Evolutionary conservation across 169 alveolate genomes (phyloP).

Genomic region (Perkinsus chesapeaki): DNA sequence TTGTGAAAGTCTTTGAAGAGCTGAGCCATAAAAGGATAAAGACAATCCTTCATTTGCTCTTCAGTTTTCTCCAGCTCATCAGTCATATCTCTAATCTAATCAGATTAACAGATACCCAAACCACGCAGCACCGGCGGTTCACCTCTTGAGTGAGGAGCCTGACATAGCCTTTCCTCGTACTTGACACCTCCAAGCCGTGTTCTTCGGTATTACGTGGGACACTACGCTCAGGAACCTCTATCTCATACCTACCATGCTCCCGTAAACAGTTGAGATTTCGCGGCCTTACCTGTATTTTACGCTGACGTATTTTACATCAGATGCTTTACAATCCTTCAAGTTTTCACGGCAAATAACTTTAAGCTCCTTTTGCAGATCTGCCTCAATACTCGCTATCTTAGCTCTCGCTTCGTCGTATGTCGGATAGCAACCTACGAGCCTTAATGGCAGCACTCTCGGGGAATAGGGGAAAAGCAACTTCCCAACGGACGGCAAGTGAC

Average conservation of each 20-base stretch:
- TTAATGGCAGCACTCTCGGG: no score
- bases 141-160: conserved; percentile 67
- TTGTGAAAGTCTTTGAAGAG: conserved; percentile 63
- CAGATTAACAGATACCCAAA: conserved; percentile 45
- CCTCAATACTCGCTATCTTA: background rate
- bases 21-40: conserved; percentile 60
- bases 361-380: conserved; percentile 12
- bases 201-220: background rate
- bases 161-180: conserved; percentile 79
- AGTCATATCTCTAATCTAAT: conserved; percentile 42
- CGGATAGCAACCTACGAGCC: background rate
- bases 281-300: conserved; percentile 12
- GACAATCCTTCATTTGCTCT: conserved; percentile 62
- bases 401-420: background rate
- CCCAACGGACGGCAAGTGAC: no score
- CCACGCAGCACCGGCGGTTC: conserved; percentile 24
- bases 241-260: conserved; percentile 32
- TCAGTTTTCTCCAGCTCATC: conserved; percentile 71
- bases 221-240: conserved; percentile 53
- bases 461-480: no score
- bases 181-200: conserved; percentile 76
- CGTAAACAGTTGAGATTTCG: background rate
- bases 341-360: background rate
- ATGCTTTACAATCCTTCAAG: background rate
- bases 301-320: background rate